phyloP scores from a whole-genome alignment of 2,329 filamentous ascomycete species.

The Beauveria scarabaeidicola region DNA sequence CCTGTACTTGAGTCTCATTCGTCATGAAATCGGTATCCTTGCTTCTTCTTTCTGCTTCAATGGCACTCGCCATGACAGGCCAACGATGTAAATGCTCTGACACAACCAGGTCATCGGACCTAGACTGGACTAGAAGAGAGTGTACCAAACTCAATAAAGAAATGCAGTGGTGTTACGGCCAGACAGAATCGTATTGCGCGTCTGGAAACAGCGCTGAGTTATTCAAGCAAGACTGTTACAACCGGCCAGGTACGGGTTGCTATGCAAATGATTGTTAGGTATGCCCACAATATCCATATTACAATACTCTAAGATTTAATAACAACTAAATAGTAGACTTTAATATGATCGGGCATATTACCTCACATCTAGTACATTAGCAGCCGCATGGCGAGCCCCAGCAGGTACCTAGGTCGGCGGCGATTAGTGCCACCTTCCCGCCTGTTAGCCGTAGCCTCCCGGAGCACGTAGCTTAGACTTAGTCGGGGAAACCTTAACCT shows the following conservation, averaged over 20 bases:
- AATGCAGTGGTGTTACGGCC: neutral
- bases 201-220: neutral
- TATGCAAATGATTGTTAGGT: neutral
- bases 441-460: too few relatives aligned
- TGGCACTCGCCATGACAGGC: neutral
- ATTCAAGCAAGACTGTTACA: neutral
- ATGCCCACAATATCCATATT: neutral
- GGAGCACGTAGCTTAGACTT: too few relatives aligned
- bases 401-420: too few relatives aligned
- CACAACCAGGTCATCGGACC: neutral
- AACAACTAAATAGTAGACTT: too few relatives aligned
- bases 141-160: neutral
- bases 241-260: neutral
- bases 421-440: too few relatives aligned
- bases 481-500: too few relatives aligned
- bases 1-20: neutral
- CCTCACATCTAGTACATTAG: too few relatives aligned
- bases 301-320: too few relatives aligned
- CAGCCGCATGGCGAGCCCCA: too few relatives aligned
- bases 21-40: neutral
- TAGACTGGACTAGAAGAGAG: neutral
- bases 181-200: neutral
- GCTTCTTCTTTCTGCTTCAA: neutral
- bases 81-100: neutral
- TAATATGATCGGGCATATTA: too few relatives aligned